Evolutionary conservation across 257 asterid genomes (phyloP).

Genomic region (Solanum gandarillasii): DNA sequence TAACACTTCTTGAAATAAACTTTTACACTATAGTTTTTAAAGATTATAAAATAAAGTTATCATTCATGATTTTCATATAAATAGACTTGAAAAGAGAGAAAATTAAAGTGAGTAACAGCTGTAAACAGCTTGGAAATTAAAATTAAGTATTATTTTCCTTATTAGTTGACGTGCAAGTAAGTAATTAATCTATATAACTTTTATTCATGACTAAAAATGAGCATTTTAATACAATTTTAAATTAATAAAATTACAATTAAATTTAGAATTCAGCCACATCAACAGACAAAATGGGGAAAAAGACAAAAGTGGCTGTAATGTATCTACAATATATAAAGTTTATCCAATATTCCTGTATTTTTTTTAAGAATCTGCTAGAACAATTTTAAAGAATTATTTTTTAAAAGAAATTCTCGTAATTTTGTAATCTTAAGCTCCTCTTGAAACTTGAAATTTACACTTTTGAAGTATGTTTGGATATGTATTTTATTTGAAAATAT

Average conservation of each 20-base stretch:
- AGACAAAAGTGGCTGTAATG: neutral
- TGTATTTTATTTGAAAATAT: neutral
- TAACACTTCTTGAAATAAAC: neutral
- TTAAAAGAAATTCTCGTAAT: neutral
- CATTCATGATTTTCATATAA: neutral
- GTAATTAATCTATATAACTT: neutral
- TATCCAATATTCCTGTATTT: neutral
- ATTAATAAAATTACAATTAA: neutral
- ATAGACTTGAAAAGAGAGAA: neutral
- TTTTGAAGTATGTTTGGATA: neutral
- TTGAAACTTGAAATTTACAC: neutral
- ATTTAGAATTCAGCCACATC: neutral
- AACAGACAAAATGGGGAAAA: neutral
- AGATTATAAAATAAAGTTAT: neutral
- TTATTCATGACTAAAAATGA: neutral
- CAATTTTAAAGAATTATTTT: neutral
- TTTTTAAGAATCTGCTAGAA: neutral
- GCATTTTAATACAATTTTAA: neutral
- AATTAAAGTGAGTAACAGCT: neutral
- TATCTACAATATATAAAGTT: neutral
- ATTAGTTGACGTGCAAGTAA: neutral
- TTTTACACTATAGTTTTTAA: neutral
- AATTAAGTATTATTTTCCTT: neutral
- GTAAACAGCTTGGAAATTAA: neutral
- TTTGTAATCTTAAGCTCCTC: neutral